Percentiles rank a stretch among this genome's conserved stretches.
These are phyloP conservation scores for Takashimella tepidaria DNA, from an alignment of 1,284 basidiomycete genomes.

Conservation along the genomic window DNA sequence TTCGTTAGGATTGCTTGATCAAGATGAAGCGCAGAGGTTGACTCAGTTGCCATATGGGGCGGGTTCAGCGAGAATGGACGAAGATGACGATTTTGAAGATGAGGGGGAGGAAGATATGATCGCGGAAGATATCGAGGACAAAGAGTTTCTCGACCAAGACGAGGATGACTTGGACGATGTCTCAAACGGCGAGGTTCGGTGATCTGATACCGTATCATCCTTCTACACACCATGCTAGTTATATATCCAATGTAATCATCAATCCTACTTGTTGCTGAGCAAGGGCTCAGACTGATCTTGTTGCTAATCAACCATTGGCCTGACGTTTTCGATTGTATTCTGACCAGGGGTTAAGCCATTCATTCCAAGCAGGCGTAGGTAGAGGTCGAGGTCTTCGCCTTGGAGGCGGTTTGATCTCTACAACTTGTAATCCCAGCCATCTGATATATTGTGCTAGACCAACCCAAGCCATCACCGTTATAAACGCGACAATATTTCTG, in stretches of 20 bases:
- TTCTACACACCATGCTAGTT: too few species aligned
- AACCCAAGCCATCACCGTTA: neutral
- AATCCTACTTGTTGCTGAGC: too few species aligned
- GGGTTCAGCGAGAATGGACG: too few species aligned
- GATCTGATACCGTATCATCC: too few species aligned
- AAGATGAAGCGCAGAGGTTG: too few species aligned
- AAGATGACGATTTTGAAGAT: too few species aligned
- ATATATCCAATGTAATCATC: too few species aligned
- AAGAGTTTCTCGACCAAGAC: neutral
- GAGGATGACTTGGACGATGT: neutral
- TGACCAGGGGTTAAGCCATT: neutral
- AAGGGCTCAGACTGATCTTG: too few species aligned
- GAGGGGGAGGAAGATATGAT: neutral
- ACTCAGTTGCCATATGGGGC: too few species aligned
- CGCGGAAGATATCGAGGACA: neutral
- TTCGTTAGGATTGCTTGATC: neutral
- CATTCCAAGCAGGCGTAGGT: neutral
- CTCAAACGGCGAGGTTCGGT: too few species aligned
- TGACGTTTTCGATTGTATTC: neutral
- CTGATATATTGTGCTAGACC: neutral
- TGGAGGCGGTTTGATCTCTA: neutral
- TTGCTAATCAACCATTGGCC: neutral
- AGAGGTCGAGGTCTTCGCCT: neutral
- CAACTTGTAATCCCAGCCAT: neutral
- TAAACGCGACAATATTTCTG: neutral